phyloP scores from a whole-genome alignment of 441 rosid species.

The Capsella rubella region DNA sequence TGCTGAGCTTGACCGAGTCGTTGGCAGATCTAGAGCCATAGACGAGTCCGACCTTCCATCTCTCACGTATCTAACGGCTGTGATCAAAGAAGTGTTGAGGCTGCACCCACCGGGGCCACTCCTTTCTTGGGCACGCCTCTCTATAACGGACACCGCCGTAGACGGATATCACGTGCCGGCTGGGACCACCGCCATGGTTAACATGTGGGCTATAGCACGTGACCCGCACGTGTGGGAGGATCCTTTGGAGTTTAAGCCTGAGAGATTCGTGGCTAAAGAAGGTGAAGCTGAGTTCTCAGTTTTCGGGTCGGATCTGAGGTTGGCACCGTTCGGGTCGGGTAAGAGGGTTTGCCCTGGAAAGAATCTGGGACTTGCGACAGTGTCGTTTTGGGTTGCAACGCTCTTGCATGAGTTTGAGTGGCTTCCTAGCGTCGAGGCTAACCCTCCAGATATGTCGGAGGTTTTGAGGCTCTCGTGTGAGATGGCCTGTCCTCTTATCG shows the following conservation, averaged over 20 bases:
- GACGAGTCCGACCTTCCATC: conserved; percentile 52
- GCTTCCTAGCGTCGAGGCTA: conserved; percentile 44
- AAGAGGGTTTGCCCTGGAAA: conserved; percentile 72
- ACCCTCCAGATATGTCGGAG: conserved; percentile 66
- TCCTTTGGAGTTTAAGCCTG: conserved; percentile 63
- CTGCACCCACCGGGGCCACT: conserved; percentile 78
- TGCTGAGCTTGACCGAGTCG: conserved; percentile 60
- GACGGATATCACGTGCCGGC: conserved; percentile 68
- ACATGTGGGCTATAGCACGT: conserved; percentile 81
- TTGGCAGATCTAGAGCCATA: conserved; percentile 56
- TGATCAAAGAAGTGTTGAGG: conserved; percentile 70
- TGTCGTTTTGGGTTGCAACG: conserved; percentile 59
- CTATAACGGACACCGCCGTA: conserved; percentile 59
- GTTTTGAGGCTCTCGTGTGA: conserved; percentile 77
- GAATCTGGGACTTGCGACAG: conserved; percentile 61
- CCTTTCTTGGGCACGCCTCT: conserved; percentile 73
- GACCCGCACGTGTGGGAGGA: conserved; percentile 63
- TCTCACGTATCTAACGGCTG: conserved; percentile 56
- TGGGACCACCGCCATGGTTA: conserved; percentile 77
- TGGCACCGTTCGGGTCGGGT: conserved; percentile 79
- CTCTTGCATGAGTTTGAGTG: conserved; percentile 67
- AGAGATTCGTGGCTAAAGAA: conserved; percentile 52
- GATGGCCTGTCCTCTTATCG: conserved; percentile 80
- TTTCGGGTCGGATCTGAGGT: conserved; percentile 66
- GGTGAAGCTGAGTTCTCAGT: conserved; percentile 62